Conservation (phyloP, 2,329 filamentous ascomycete species). For the Sporothrix schenckii region DNA sequence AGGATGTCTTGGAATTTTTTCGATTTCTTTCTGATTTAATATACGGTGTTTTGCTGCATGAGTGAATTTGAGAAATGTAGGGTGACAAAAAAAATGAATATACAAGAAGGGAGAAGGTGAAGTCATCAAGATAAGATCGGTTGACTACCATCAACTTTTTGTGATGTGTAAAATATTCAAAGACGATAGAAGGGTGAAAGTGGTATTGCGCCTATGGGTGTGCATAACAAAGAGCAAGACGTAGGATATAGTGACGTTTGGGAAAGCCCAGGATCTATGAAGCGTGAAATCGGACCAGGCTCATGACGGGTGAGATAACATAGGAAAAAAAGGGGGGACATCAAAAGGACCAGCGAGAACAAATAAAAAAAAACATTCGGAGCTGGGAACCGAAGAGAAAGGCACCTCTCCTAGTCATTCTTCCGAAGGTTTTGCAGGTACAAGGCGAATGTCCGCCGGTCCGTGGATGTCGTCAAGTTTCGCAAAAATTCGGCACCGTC, state of each 20-base stretch:
- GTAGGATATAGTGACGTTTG: not conserved
- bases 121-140: not conserved
- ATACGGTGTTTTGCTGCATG: not conserved
- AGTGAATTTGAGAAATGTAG: not conserved
- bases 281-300: not conserved
- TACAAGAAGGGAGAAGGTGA: not conserved
- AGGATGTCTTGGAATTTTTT: not conserved
- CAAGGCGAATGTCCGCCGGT: slow-evolving; percentile 63
- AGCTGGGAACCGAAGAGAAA: not conserved
- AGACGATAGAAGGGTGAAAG: not conserved
- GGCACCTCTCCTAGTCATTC: slow-evolving; percentile 37
- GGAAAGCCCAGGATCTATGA: not conserved
- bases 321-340: not conserved
- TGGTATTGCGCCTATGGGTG: slow-evolving; percentile 21
- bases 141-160: not conserved
- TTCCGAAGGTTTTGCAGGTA: slow-evolving; percentile 65
- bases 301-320: not conserved
- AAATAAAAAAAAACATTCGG: not conserved
- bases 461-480: slow-evolving; percentile 60
- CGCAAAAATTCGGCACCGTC: slow-evolving; percentile 61
- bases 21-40: slow-evolving; percentile 19
- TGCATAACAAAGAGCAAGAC: not conserved
- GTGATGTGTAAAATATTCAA: slow-evolving; percentile 8
- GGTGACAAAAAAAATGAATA: not conserved
- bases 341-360: not conserved